Conservation (phyloP, 495 filamentous ascomycete species). For the Sporormia fimetaria region DNA sequence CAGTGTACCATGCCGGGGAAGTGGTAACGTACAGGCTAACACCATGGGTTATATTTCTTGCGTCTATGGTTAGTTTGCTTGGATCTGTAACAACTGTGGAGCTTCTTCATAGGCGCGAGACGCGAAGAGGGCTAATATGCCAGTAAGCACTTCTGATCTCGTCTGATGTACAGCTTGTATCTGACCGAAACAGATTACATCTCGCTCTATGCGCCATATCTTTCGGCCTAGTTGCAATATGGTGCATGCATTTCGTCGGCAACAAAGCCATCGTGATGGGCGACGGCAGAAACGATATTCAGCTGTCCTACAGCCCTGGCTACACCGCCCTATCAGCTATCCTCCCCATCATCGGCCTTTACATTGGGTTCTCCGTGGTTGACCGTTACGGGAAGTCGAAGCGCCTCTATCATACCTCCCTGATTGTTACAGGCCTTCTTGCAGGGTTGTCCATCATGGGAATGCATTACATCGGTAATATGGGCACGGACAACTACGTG, state of each 20-base stretch:
- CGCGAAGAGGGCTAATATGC: constrained; percentile 23
- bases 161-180: background rate
- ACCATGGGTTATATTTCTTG: constrained; percentile 61
- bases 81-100: constrained; percentile 72
- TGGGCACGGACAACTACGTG: constrained; percentile 67
- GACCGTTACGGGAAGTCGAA: constrained; percentile 31
- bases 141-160: constrained; percentile 18
- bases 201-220: constrained; percentile 57
- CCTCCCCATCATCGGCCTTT: constrained; percentile 62
- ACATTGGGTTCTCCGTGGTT: constrained; percentile 57
- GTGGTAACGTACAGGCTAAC: no score
- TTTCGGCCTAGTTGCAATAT: constrained; percentile 78
- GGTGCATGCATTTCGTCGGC: constrained; percentile 78
- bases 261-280: constrained; percentile 67
- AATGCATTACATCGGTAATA: constrained; percentile 85
- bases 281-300: constrained; percentile 46
- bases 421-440: constrained; percentile 48
- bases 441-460: constrained; percentile 66
- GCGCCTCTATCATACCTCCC: constrained; percentile 31
- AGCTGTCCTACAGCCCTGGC: constrained; percentile 59
- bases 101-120: constrained; percentile 56
- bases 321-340: constrained; percentile 73
- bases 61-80: constrained; percentile 65
- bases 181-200: constrained; percentile 45
- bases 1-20: no score